Evolutionary conservation across 2,329 filamentous ascomycete species (phyloP), one percentile per base, ranked within the genome.

Genomic region (Hymenoscyphus occultus): DNA sequence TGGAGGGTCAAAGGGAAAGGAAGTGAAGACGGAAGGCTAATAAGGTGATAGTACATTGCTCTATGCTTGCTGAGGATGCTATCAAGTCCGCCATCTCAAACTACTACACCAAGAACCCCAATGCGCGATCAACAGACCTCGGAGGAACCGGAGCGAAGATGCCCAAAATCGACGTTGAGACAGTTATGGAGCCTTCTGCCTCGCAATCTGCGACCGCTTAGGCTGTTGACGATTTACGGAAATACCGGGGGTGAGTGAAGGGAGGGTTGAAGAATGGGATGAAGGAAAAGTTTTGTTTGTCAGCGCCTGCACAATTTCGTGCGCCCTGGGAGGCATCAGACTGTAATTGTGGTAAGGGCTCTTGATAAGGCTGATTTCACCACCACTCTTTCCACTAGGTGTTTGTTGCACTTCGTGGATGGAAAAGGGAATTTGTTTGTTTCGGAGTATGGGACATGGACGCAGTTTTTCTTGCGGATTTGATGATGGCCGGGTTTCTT

Each of bases 71-170:
- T 14, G 92, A 96, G 78, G 92, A 96, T 76, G 92, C 92, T 69
- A 96, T 96, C 84, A 95, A 95, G 80, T 92, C 90, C 45, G 92
- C 92, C 71, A 95, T 96, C 75, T 89, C 87, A 69, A 92, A 96
- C 78, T 96, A 95, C 82, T 92, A 94, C 81, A 91, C 87, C 75
- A 95, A 96, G 84, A 95, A 96, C 80, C 91, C 92, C 65, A 87
- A 90, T 68, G 87, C 87, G 42, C 85, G 86, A 74, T 76, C 83
- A 64, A 96, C 92, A 48, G 87, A 93, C 75, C 84, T 97, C 12
- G 88, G 89, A 63, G 91, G 92, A 71, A 93, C 90, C 32, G 86
- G 82, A 63, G 84, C 87, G 60, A 82, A 87, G 72, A 83, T 93
- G 74, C 87, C 90, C 59, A 85, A 85, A 78, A 82, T 87, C 66